Evolutionary conservation across 2,329 filamentous ascomycete genomes (phyloP), one percentile per base, ranked within the genome.

Genomic region (Canariomyces notabilis): DNA sequence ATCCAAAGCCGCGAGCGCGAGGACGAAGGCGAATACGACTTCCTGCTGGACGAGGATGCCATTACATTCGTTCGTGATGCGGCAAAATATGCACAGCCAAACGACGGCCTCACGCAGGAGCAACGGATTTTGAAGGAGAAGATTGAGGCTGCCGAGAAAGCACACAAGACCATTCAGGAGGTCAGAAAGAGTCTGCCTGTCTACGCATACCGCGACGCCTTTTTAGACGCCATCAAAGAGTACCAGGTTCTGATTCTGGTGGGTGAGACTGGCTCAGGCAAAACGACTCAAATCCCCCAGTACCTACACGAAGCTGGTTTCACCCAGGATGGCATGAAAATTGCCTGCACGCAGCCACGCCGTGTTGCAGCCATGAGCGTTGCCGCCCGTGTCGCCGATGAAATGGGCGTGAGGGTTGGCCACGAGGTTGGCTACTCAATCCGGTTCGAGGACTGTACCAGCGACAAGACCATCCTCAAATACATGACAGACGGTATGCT

Each of bases 401-500:
- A 98, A 63, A 87, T 95, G 71, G 89, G 87, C 0, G 85, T 89
- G 49, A 90, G 91, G 63, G 71, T 97, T 9, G 93, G 93, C 1
- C 86, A 88, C 52, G 89, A 96, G 61, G 91, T 97, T 20, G 93
- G 93, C 14, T 98, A 96, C 64, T 84, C 85, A 0, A 95, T 98
- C 57, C 86, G 93, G 51, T 98, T 97, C 59, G 93, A 98, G 63
- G 88, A 96, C 65, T 83, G 83, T 53, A 95, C 89, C 0, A 88
- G 82, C 62, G 89, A 95, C 59, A 94, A 95, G 68, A 97, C 93
- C 0, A 74, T 91, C 6, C 69, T 98, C 44, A 94, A 95, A 66
- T 97, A 95, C 67, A 91, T 95, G 86, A 98, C 93, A 0, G 93
- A 98, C 60, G 93, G 93, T 62, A 95, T 97, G 85, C 72, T 97